Evolutionary conservation across 345 rosid species (phyloP), one percentile per base, ranked within the genome.

Genomic region (Physaria fendleri): DNA sequence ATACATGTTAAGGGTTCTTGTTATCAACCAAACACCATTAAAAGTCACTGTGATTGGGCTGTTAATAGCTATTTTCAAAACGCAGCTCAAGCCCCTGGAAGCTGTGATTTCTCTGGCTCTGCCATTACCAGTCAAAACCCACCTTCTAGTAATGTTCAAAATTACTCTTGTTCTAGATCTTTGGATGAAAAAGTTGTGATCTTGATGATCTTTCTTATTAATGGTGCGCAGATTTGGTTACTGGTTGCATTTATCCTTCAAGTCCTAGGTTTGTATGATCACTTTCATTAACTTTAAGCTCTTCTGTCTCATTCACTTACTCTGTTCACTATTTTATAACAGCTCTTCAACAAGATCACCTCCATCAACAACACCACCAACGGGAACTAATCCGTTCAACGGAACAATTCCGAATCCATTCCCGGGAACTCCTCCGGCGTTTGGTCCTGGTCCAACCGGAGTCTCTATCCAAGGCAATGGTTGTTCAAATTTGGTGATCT

Each of bases 1-100:
- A 86, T 83, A 53, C 43, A 70, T 20, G 91, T 82, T 37, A 89
- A 53, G 35, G 99, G 88, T 33, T 70, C 66, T n/a, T 94, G 99
- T 71, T 90, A 40, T 67, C 75, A 79, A 39, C 99, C 99, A 6
- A 87, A 90, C 81, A 94, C 87, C 34, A 23, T 66, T 17, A 73
- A 67, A 68, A 73, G 33, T 32, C 76, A 73, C 33, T 73, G 76
- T 67, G 76, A 73, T 48, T 73, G 64, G 68, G 72, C 76, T 59
- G 76, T 67, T 16, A 73, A 73, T 6, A 73, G 72, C 59, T 72
- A 66, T 43, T 72, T 66, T 38, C 73, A 72, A 45, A 72, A 37
- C 59, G 63, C 67, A 20, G 45, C 23, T 48, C 73, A 73, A 55
- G 58, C 38, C 48, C 11, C 69, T 56, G 76, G 69, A 16, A 65